Evolutionary conservation across 495 filamentous ascomycete species (phyloP), one percentile per base, ranked within the genome.

Genomic region (Chlorociboria aeruginascens): DNA sequence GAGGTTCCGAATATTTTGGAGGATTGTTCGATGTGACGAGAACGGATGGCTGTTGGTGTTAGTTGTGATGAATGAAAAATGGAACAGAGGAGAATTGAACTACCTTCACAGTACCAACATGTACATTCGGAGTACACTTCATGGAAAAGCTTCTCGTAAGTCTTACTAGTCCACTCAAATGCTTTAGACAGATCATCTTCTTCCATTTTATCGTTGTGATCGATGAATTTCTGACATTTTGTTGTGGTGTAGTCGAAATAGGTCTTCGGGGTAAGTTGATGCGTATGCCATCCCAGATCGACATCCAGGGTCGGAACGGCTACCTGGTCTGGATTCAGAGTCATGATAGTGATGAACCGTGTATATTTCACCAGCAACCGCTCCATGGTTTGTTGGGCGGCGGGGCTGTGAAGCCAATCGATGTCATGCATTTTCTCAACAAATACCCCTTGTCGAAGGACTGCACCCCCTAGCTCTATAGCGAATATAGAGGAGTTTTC

Each of bases 131-230:
- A 82, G 62, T 92, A 94, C 25, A 83, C 72, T 49, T 82, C 73
- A 7, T 69, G 66, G 55, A 70, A 79, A 13, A 63, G 67, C 32
- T 79, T 75, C 53, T 81, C 71, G 61, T 88, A 94, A 9, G 57
- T 63, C 54, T 78, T 81, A 60, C 68, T 75, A 0, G 89, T 95
- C 80, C 82, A 86, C 58, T 78, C 77, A 53, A 93, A 90, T 36
- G 71, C 70, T 11, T 65, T 64, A 40, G 72, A 76, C 28, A 93
- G 70, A 16, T 65, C 66, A 35, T 57, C 66, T 46, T 85, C 81
- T 13, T 74, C 76, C 31, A 94, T 80, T 60, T 88, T 87, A 70
- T 94, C 89, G 62, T 94, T 83, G 61, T 94, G 89, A 57, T 89
- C 83, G 49, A 92, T 70, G 58, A 89, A 83, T 34, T 71, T 71